Evolutionary conservation across 495 filamentous ascomycete genomes (phyloP).

Genomic region (Trichoderma virens): DNA sequence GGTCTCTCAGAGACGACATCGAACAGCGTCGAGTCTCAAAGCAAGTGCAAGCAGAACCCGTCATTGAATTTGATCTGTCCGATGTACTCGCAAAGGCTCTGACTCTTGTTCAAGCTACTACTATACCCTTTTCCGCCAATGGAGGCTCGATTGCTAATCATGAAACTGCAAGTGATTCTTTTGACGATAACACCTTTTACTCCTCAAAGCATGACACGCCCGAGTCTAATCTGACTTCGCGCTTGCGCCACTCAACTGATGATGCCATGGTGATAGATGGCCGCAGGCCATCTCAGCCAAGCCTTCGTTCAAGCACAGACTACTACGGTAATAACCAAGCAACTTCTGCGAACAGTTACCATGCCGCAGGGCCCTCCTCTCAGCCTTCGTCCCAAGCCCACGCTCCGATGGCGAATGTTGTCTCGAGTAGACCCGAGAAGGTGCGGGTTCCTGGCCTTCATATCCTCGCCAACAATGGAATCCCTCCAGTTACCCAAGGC

Average conservation of each 20-base stretch:
- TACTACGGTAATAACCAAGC: not conserved
- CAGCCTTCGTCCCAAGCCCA: not conserved
- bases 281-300: conserved; percentile 6
- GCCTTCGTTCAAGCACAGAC: not conserved
- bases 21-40: conserved; percentile 54
- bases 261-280: conserved; percentile 18
- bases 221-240: conserved; percentile 32
- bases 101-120: conserved; percentile 49
- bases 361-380: not conserved
- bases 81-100: conserved; percentile 66
- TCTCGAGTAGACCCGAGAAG: conserved; percentile 11
- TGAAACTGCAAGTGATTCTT: conserved; percentile 62
- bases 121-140: conserved; percentile 44
- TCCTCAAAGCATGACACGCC: conserved; percentile 63
- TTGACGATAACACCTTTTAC: conserved; percentile 93
- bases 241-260: conserved; percentile 33
- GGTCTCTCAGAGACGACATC: conserved; percentile 62
- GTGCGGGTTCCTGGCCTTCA: conserved; percentile 27
- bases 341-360: not conserved
- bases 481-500: conserved; percentile 14
- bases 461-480: not conserved
- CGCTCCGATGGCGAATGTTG: not conserved
- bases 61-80: conserved; percentile 66
- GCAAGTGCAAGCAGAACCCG: conserved; percentile 53
- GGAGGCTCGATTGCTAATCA: conserved; percentile 48